Evolutionary conservation across 169 alveolate species (phyloP).

Genomic region (Condylostoma magnum): DNA sequence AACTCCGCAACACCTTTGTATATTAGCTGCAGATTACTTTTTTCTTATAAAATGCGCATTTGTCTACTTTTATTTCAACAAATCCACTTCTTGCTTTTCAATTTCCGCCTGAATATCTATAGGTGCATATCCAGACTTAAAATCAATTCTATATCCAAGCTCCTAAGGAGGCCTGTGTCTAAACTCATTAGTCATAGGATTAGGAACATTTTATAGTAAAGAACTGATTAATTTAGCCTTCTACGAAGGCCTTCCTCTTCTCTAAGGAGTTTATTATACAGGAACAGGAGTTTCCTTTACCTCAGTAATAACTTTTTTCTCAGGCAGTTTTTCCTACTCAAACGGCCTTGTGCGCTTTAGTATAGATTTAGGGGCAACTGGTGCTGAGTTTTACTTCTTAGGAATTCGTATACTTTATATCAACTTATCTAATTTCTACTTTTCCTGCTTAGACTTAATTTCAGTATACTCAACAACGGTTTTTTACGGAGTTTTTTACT

Average conservation of each 20-base stretch:
- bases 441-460: too few relatives aligned
- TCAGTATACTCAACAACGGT: too few relatives aligned
- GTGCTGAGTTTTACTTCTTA: too few relatives aligned
- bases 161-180: background rate
- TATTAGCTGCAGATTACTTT: slow-evolving; percentile 9
- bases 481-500: too few relatives aligned
- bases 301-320: too few relatives aligned
- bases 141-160: slow-evolving; percentile 12
- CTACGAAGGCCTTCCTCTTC: background rate
- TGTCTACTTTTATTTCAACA: background rate
- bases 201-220: background rate
- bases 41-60: slow-evolving; percentile 30
- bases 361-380: too few relatives aligned
- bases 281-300: too few relatives aligned
- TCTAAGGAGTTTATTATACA: too few relatives aligned
- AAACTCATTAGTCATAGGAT: slow-evolving; percentile 18
- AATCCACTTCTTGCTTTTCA: background rate
- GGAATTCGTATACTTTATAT: too few relatives aligned
- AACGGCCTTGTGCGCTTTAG: too few relatives aligned
- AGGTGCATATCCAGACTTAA: slow-evolving; percentile 12
- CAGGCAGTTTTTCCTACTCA: too few relatives aligned
- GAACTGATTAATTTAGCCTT: background rate
- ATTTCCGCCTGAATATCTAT: slow-evolving; percentile 14
- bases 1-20: slow-evolving; percentile 33
- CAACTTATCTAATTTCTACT: too few relatives aligned